Conservation (phyloP, 805 yeast species). For the Metschnikowia kunwiensis region DNA sequence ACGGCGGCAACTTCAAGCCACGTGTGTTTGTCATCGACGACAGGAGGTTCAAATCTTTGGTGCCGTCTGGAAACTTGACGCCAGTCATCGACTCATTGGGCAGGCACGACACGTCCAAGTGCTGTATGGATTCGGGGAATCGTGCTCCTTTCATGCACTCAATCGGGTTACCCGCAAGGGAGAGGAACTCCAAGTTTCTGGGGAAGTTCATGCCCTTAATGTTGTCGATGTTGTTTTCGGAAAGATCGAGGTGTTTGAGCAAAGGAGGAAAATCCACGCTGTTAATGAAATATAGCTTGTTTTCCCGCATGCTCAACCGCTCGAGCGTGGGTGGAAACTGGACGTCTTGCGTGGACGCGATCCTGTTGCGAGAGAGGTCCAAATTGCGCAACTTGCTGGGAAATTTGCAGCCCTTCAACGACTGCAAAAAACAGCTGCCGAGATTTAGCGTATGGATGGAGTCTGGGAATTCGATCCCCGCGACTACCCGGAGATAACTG, state of each 20-base stretch:
- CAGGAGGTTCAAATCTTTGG: constrained; percentile 36
- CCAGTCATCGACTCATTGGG: constrained; percentile 48
- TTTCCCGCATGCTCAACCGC: constrained; percentile 33
- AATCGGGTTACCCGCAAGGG: constrained; percentile 39
- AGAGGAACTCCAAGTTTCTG: constrained; percentile 25
- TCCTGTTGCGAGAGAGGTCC: constrained; percentile 33
- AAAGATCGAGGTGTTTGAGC: constrained; percentile 31
- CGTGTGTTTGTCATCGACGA: constrained; percentile 45
- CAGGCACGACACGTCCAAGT: constrained; percentile 39
- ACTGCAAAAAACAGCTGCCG: constrained; percentile 38
- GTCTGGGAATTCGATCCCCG: constrained; percentile 40
- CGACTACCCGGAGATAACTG: constrained; percentile 35
- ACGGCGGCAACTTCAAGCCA: constrained; percentile 39
- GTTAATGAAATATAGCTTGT: constrained; percentile 37
- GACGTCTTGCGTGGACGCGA: constrained; percentile 35
- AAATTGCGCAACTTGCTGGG: constrained; percentile 31
- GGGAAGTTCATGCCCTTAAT: constrained; percentile 39
- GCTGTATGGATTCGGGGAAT: constrained; percentile 37
- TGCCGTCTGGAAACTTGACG: constrained; percentile 42
- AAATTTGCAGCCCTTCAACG: constrained; percentile 39
- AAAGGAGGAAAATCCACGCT: constrained; percentile 37
- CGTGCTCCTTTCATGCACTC: constrained; percentile 41
- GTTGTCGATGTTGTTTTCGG: constrained; percentile 40
- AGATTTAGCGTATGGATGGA: constrained; percentile 35
- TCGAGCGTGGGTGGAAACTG: constrained; percentile 34